These are phyloP conservation scores for Silybum marianum DNA, from an alignment of 129 eudicot genomes.

Conservation along the genomic window DNA sequence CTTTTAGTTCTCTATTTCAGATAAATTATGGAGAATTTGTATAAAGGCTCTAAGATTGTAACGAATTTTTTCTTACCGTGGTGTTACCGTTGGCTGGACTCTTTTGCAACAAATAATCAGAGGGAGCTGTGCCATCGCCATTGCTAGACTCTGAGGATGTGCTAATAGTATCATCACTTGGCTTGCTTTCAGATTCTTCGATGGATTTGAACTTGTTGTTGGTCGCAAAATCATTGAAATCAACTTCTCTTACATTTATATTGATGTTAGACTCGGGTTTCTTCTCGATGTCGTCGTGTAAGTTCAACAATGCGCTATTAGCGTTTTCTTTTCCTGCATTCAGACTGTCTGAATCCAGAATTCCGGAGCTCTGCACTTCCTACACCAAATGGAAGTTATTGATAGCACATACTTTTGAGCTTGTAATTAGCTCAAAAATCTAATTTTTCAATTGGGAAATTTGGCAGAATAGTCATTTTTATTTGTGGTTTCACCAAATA, in stretches of 20 bases:
- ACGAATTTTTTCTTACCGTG: conserved; percentile 19
- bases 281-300: neutral
- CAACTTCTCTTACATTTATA: neutral
- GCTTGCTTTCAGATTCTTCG: conserved; percentile 10
- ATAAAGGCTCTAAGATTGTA: too few relatives aligned
- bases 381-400: conserved; percentile 9
- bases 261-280: conserved; percentile 1
- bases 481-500: too few relatives aligned
- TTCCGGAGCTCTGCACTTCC: conserved; percentile 1
- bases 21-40: too few relatives aligned
- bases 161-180: conserved; percentile 21
- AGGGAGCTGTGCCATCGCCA: conserved; percentile 25
- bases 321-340: conserved; percentile 9
- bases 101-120: conserved; percentile 31
- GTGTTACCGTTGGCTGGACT: conserved; percentile 12
- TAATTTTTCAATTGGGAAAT: neutral
- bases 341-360: neutral
- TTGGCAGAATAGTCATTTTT: too few relatives aligned
- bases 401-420: neutral
- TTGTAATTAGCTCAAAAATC: neutral
- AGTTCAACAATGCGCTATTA: neutral
- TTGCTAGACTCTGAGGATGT: conserved; percentile 31
- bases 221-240: conserved; percentile 5
- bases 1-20: too few relatives aligned
- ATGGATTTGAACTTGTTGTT: neutral